Conservation (phyloP, 805 yeast species). For the Maudiozyma serrabonitensis region DNA sequence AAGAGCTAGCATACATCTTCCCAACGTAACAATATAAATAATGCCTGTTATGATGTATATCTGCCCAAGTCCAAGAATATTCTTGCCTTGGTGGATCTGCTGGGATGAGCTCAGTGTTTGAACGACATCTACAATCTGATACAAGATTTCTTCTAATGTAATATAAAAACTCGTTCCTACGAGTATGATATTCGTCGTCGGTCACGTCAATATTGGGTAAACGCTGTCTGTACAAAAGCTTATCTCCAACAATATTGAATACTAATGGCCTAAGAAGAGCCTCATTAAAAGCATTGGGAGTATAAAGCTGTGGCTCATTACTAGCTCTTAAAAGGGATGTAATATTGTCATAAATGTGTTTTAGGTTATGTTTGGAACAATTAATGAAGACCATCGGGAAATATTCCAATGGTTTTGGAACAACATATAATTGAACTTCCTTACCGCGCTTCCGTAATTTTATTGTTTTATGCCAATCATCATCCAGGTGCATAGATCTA, state of each 20-base stretch:
- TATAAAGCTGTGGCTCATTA: neutral
- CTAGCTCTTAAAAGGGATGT: neutral
- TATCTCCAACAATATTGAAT: neutral
- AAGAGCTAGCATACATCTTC: too few species aligned
- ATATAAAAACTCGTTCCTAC: neutral
- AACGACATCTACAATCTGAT: neutral
- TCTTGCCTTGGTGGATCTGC: too few species aligned
- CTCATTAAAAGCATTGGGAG: neutral
- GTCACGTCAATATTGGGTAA: neutral
- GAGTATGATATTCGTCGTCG: neutral
- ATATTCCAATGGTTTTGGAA: neutral
- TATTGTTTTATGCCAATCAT: neutral
- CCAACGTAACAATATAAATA: too few species aligned
- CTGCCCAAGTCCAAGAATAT: too few species aligned
- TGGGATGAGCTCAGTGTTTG: neutral
- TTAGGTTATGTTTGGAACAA: neutral
- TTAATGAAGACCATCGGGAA: neutral
- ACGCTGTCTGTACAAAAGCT: neutral
- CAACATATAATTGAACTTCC: neutral
- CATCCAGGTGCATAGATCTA: neutral
- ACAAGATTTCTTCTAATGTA: neutral
- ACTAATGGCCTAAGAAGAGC: neutral
- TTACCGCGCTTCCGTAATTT: neutral
- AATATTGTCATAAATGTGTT: neutral
- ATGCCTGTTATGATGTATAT: too few species aligned